A percentile compares a stretch with the other conserved stretches of the same genome.
Conservation (phyloP, 1,284 basidiomycete genomes). For the Amylostereum chailletii region DNA sequence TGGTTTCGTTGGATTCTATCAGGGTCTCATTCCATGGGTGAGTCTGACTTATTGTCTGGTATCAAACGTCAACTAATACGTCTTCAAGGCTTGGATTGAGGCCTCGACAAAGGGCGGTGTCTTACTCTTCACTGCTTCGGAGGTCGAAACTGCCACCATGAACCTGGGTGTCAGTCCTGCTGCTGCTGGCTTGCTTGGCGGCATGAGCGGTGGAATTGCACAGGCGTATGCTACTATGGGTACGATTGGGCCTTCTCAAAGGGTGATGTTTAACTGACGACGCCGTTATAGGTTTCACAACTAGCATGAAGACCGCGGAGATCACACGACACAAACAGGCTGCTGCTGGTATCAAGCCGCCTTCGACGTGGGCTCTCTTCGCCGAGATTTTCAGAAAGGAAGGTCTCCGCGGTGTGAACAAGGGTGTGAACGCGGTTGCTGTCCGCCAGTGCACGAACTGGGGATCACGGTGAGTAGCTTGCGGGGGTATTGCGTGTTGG, state of each 20-base stretch:
- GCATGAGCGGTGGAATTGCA: constrained; percentile 95
- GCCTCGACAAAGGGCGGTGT: constrained; percentile 98
- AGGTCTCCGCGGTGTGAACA: constrained; percentile 96
- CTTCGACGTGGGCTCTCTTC: constrained; percentile 93
- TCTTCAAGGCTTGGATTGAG: constrained; percentile 91
- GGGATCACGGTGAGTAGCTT: constrained; percentile 77
- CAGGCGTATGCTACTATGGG: constrained; percentile 99
- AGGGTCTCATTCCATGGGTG: constrained; percentile 98
- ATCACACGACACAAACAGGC: constrained; percentile 96
- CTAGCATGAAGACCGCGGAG: constrained; percentile 97
- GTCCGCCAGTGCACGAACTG: constrained; percentile 98
- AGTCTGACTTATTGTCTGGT: constrained; percentile 2
- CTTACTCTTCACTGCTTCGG: constrained; percentile 91
- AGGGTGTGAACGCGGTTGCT: constrained; percentile 98
- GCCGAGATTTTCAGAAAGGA: constrained; percentile 90
- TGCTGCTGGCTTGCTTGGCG: constrained; percentile 83
- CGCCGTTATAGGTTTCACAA: constrained; percentile 75
- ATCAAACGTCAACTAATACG: neutral
- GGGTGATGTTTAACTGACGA: neutral
- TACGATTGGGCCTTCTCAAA: constrained; percentile 29
- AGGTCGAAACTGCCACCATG: constrained; percentile 75
- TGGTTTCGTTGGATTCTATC: constrained; percentile 88
- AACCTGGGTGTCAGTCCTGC: constrained; percentile 72
- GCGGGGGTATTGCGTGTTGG: constrained; percentile 1
- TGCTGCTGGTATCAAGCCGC: constrained; percentile 82